These are phyloP conservation scores for Naganishia sp. DNA, from an alignment of 1,284 basidiomycete species.

Conservation along the genomic window DNA sequence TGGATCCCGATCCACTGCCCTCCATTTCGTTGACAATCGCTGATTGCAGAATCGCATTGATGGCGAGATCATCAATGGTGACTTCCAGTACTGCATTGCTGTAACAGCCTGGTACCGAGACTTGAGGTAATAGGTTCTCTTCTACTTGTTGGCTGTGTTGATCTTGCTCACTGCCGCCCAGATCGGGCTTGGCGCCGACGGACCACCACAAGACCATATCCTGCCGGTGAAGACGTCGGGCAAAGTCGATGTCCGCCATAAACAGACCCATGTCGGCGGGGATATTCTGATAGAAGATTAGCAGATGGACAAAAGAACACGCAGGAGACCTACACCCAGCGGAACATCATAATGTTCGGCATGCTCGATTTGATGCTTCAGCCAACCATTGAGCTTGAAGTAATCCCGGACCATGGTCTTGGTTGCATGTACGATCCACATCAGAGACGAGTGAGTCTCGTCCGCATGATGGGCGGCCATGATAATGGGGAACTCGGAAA, in stretches of 20 bases:
- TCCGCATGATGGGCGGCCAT: conserved; percentile 73
- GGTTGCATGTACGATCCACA: conserved; percentile 59
- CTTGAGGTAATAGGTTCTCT: conserved; percentile 81
- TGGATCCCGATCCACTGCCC: conserved; percentile 80
- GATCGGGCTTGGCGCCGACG: conserved; percentile 79
- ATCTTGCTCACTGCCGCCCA: conserved; percentile 92
- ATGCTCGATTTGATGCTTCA: conserved; percentile 76
- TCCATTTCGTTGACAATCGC: conserved; percentile 95
- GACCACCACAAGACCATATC: conserved; percentile 99
- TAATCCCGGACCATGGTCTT: conserved; percentile 80
- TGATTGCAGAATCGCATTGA: conserved; percentile 92
- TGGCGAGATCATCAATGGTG: conserved; percentile 85
- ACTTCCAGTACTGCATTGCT: conserved; percentile 91
- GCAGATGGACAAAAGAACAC: background rate
- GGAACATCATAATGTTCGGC: conserved; percentile 93
- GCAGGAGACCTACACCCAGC: conserved; percentile 59
- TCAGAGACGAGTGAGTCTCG: conserved; percentile 58
- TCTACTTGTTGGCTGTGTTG: conserved; percentile 65
- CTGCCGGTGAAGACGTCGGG: conserved; percentile 78
- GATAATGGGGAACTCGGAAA: conserved; percentile 83
- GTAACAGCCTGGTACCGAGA: conserved; percentile 82
- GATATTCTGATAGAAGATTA: conserved; percentile 62
- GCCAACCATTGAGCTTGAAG: conserved; percentile 73
- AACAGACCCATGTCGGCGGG: conserved; percentile 85
- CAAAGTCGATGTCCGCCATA: conserved; percentile 87